Percentiles rank a stretch among this genome's conserved stretches.
Evolutionary conservation across 2,329 filamentous ascomycete genomes (phyloP).

Genomic region (Cercospora brassicicola): DNA sequence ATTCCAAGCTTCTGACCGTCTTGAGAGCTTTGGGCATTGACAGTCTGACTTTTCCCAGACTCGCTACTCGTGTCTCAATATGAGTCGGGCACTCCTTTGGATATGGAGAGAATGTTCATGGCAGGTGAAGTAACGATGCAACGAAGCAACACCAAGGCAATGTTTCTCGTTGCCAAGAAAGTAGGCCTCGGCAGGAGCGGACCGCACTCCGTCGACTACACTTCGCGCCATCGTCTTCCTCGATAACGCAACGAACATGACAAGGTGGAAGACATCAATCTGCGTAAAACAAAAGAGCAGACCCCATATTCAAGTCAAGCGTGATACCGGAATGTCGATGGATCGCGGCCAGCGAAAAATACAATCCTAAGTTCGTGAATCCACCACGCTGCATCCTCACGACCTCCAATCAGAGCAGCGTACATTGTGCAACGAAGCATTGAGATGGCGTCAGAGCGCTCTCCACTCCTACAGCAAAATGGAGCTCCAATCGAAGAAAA

Average conservation of each 20-base stretch:
- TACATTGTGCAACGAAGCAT: neutral
- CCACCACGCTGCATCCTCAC: neutral
- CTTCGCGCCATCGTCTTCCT: neutral
- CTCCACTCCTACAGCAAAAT: constrained; percentile 3
- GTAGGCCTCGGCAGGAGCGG: neutral
- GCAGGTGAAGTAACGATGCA: neutral
- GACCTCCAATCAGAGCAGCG: neutral
- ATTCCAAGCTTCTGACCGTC: neutral
- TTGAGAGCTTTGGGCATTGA: neutral
- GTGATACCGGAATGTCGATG: neutral
- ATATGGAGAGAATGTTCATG: neutral
- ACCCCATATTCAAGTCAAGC: neutral
- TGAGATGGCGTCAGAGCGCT: constrained; percentile 10
- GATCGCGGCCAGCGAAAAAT: neutral
- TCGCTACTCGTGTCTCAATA: neutral
- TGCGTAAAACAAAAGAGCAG: neutral
- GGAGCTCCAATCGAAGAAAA: neutral
- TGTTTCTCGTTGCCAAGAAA: neutral
- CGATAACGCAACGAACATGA: neutral
- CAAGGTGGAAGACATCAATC: neutral
- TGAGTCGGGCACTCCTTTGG: neutral
- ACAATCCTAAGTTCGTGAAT: neutral
- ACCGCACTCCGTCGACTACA: neutral
- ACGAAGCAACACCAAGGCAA: neutral
- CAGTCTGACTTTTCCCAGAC: neutral